Base-by-base conservation (phyloP, 352 stramenopile genomes). In the Phytophthora hybrid region DNA sequence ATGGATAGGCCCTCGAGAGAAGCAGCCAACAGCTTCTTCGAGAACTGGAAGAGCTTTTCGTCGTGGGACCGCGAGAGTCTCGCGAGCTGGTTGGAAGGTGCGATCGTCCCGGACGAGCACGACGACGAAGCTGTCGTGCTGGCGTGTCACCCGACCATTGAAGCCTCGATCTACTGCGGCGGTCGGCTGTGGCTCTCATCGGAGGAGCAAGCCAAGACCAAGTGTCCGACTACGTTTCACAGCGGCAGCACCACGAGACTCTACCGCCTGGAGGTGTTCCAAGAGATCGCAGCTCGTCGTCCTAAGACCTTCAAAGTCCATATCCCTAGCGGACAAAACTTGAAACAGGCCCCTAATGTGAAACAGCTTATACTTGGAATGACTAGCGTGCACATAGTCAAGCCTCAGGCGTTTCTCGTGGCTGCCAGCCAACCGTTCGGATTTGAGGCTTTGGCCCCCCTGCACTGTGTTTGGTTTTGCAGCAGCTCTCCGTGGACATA, bases 11-110 rank as follows among this genome's bases (percentile, higher is more conserved):
- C 61, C 4, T 79, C 78, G 11, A 71, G 67, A 32, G 68, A 69
- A 47, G 78, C 51, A 2, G 78, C 78, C 7, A 44, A 56, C 8
- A 29, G n/a, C 6, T 78, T 79, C 57, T 83, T 88, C 32, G 53
- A 69, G 3, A 57, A 39, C 14, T 80, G 81, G 60, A 79, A 77
- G 60, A 77, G 81, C 51, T 83, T 85, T n/a, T 64, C 54, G 32
- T 56, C 62, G 0, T 88, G 80, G 80, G 57, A 88, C 54, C 73
- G 71, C 11, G 78, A 88, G 60, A 66, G 73, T 19, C 69, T 87
- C 26, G 58, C 64, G 3, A 60, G 66, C 13, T 87, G 77, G 52
- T 37, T 85, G 34, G 47, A 73, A 59, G 78, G 78, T 0, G 80
- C 76, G 3, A 55, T 87, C 16, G 65, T 85, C 2, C 57, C 63